These are phyloP conservation scores for Meyerozyma athensensis DNA, from an alignment of 1,139 yeast genomes.

Conservation along the genomic window DNA sequence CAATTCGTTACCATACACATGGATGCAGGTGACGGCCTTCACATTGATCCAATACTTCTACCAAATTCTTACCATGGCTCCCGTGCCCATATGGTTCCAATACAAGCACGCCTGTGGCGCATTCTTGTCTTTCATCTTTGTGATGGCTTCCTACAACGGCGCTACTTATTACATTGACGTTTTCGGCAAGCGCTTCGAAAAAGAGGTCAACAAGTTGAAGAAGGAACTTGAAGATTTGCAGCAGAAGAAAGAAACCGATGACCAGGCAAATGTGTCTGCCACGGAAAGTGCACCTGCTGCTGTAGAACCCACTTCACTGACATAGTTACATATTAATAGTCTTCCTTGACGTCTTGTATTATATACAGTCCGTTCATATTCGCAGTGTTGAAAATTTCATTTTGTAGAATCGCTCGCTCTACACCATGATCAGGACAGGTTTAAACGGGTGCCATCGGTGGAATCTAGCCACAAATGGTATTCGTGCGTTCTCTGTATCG, in stretches of 20 bases:
- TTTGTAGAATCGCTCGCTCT: background rate
- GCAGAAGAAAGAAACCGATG: slow-evolving; percentile 14
- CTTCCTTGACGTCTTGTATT: background rate
- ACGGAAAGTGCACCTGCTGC: background rate
- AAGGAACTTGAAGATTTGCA: slow-evolving; percentile 60
- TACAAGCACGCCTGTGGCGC: slow-evolving; percentile 62
- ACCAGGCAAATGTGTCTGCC: background rate
- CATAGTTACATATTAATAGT: background rate
- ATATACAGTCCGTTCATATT: background rate
- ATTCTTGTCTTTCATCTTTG: slow-evolving; percentile 67
- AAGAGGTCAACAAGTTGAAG: slow-evolving; percentile 70
- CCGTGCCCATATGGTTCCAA: slow-evolving; percentile 83
- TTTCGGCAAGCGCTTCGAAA: slow-evolving; percentile 82
- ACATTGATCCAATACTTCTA: slow-evolving; percentile 83
- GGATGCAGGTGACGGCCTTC: slow-evolving; percentile 80
- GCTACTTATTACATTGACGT: slow-evolving; percentile 92
- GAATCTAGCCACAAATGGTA: background rate
- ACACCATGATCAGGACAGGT: slow-evolving; percentile 5
- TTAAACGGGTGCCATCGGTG: slow-evolving; percentile 1
- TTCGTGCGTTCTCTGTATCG: background rate
- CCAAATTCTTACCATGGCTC: slow-evolving; percentile 82
- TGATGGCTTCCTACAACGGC: slow-evolving; percentile 84
- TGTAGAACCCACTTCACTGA: no score
- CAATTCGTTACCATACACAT: slow-evolving; percentile 73
- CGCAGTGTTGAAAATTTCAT: background rate